Evolutionary conservation across 345 rosid genomes (phyloP).

Genomic region (Eutrema heterophyllum): DNA sequence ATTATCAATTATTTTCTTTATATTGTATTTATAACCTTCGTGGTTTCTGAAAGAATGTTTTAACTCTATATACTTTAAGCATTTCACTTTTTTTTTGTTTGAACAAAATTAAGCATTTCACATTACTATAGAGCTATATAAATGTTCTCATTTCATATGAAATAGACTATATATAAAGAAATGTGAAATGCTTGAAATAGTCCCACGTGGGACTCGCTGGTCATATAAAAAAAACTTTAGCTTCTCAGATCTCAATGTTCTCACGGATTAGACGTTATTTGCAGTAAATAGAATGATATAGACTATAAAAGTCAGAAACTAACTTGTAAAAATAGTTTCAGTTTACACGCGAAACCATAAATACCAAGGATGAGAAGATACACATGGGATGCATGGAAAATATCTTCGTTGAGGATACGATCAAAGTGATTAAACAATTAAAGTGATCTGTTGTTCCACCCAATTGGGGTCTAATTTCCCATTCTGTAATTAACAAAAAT

Average conservation of each 20-base stretch:
- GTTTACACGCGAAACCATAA: neutral
- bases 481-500: constrained; percentile 26
- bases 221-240: neutral
- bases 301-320: neutral
- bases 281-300: neutral
- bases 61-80: constrained; percentile 23
- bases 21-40: constrained; percentile 15
- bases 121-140: constrained; percentile 1
- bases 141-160: constrained; percentile 26
- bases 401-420: constrained; percentile 12
- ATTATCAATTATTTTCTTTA: constrained; percentile 4
- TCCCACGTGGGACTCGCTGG: constrained; percentile 19
- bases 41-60: constrained; percentile 25
- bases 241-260: neutral
- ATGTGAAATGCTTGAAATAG: too few relatives aligned
- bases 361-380: neutral
- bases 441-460: constrained; percentile 22
- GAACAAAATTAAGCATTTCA: too few relatives aligned
- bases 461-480: constrained; percentile 24
- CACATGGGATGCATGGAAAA: constrained; percentile 22
- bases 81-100: too few relatives aligned
- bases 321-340: neutral
- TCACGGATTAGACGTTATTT: neutral
- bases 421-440: constrained; percentile 11
- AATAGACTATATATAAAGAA: too few relatives aligned